Percentiles rank a stretch among this genome's conserved stretches.
phyloP scores from a whole-genome alignment of 1,139 yeast species.

The Blastobotrys persicus region DNA sequence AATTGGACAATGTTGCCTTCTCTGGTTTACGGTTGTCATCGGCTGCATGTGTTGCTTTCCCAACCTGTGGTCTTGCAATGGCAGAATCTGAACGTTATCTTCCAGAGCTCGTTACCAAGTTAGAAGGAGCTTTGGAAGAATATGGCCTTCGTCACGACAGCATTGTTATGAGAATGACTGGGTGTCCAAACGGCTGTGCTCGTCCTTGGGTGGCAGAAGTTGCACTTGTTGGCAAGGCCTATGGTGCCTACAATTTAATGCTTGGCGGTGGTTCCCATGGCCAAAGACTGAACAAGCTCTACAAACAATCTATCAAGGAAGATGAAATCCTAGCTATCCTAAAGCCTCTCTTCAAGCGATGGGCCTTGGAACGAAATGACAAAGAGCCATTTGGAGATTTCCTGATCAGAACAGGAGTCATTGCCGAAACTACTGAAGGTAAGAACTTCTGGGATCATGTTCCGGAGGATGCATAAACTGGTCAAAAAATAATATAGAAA shows the following conservation, averaged over 20 bases:
- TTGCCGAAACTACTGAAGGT: conserved; percentile 87
- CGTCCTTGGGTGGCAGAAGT: conserved; percentile 98
- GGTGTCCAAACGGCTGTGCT: conserved; percentile 98
- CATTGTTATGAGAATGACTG: conserved; percentile 97
- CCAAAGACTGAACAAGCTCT: conserved; percentile 86
- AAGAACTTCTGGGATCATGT: conserved; percentile 92
- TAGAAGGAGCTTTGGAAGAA: conserved; percentile 84
- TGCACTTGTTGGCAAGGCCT: conserved; percentile 93
- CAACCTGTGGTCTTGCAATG: conserved; percentile 98
- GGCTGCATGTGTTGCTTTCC: conserved; percentile 97
- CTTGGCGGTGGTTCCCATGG: conserved; percentile 98
- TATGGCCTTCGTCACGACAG: conserved; percentile 93
- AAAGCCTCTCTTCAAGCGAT: conserved; percentile 85
- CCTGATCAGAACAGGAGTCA: conserved; percentile 78
- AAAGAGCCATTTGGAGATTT: conserved; percentile 97
- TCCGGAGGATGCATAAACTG: conserved; percentile 55
- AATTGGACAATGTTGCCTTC: conserved; percentile 79
- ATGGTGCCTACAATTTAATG: conserved; percentile 89
- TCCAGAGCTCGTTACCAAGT: conserved; percentile 75
- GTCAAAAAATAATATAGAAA: too few species aligned
- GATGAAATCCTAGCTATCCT: conserved; percentile 77
- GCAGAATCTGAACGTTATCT: conserved; percentile 96
- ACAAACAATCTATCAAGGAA: conserved; percentile 84
- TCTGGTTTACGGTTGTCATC: conserved; percentile 86
- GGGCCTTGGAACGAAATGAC: conserved; percentile 88